phyloP scores from a whole-genome alignment of 208 protist genomes.

The Porcisia deanei region DNA sequence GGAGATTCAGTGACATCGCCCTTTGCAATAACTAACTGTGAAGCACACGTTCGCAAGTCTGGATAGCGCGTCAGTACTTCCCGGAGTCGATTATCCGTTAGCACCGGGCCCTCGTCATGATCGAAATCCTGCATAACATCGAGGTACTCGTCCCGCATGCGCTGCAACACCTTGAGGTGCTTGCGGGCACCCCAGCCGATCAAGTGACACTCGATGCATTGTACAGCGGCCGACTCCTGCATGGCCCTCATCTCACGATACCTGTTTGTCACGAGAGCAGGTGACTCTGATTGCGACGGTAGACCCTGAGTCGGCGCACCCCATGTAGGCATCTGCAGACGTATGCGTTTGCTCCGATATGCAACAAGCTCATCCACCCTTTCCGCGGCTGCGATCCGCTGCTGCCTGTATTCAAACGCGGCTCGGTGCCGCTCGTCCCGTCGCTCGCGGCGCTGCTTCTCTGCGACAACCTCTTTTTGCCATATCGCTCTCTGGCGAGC shows the following conservation, averaged over 20 bases:
- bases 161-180: constrained; percentile 15
- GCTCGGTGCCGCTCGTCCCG: constrained; percentile 33
- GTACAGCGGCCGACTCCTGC: constrained; percentile 20
- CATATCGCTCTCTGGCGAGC: constrained; percentile 18
- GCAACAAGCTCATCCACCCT: constrained; percentile 35
- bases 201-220: constrained; percentile 13
- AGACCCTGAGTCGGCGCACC: background rate
- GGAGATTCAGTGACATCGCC: background rate
- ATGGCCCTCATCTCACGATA: constrained; percentile 8
- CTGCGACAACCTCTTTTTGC: constrained; percentile 19
- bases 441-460: constrained; percentile 15
- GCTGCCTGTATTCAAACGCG: constrained; percentile 45
- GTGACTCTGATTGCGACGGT: background rate
- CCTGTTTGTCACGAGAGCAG: background rate
- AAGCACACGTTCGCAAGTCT: background rate
- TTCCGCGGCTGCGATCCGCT: constrained; percentile 46
- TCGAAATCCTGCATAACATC: constrained; percentile 11
- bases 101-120: constrained; percentile 13
- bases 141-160: constrained; percentile 26
- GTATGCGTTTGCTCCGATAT: constrained; percentile 20
- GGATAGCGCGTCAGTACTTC: constrained; percentile 14
- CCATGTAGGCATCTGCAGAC: background rate
- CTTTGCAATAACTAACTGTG: background rate
- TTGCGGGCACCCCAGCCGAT: constrained; percentile 6
- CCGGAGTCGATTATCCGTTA: constrained; percentile 4